phyloP scores from a whole-genome alignment of 306 rosid species.

The Rosa chinensis region DNA sequence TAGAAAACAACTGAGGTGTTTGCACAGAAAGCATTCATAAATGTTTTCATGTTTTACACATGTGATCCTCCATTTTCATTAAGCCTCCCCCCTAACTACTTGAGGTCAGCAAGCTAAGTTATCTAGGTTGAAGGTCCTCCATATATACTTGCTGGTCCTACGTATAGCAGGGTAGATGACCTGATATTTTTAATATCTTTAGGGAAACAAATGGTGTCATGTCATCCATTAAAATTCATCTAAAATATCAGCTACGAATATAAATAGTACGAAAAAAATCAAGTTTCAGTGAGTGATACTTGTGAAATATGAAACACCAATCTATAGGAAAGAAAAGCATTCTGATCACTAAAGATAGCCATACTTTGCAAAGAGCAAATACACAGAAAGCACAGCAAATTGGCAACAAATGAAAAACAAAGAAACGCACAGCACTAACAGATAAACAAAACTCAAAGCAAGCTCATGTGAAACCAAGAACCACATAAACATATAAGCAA shows the following conservation, averaged over 20 bases:
- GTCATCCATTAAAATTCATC: not conserved
- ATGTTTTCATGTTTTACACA: not conserved
- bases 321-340: no score
- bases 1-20: not conserved
- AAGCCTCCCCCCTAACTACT: not conserved
- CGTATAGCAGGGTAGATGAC: not conserved
- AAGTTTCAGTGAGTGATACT: no score
- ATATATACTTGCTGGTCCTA: not conserved
- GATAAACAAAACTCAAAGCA: not conserved
- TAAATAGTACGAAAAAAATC: not conserved
- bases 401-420: not conserved
- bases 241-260: not conserved
- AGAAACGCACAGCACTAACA: not conserved
- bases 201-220: not conserved
- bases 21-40: not conserved
- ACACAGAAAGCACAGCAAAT: not conserved
- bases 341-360: no score
- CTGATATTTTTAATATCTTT: not conserved
- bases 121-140: not conserved
- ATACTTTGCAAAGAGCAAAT: not conserved
- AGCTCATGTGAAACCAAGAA: not conserved
- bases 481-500: slow-evolving; percentile 12
- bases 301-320: no score
- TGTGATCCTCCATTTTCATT: not conserved
- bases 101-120: not conserved